phyloP scores from a whole-genome alignment of 2,329 filamentous ascomycete genomes.

The Leptosphaerulina australis region DNA sequence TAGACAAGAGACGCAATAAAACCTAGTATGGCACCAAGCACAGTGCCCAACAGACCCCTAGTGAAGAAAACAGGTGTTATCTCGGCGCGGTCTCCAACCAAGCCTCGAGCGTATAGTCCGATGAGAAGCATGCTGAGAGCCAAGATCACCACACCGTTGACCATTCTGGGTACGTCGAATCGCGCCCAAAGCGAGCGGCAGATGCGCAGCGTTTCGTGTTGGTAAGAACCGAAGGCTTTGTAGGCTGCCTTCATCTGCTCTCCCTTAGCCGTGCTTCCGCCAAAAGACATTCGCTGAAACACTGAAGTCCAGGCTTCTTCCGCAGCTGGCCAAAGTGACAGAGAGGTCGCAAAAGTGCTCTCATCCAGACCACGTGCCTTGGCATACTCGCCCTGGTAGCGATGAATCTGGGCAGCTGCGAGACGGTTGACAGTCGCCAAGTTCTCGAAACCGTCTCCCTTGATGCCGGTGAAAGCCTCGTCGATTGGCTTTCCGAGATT shows the following conservation, averaged over 20 bases:
- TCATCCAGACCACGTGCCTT: conserved; percentile 71
- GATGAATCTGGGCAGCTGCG: conserved; percentile 82
- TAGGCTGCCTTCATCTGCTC: conserved; percentile 54
- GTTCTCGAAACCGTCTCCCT: conserved; percentile 74
- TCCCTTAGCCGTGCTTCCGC: conserved; percentile 49
- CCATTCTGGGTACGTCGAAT: conserved; percentile 88
- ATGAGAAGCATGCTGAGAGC: conserved; percentile 70
- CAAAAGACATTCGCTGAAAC: conserved; percentile 16
- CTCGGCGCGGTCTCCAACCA: conserved; percentile 60
- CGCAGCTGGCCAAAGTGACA: conserved; percentile 65
- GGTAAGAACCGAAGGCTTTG: conserved; percentile 72
- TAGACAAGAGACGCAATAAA: conserved; percentile 54
- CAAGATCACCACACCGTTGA: conserved; percentile 75
- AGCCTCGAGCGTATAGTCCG: conserved; percentile 71
- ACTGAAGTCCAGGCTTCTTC: conserved; percentile 59
- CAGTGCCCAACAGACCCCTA: conserved; percentile 57
- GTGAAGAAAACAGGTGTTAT: conserved; percentile 60
- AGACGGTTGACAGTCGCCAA: conserved; percentile 78
- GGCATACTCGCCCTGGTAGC: conserved; percentile 86
- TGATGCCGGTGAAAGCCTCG: conserved; percentile 80
- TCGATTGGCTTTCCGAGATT: conserved; percentile 92
- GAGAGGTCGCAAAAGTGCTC: conserved; percentile 61
- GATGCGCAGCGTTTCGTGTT: conserved; percentile 75
- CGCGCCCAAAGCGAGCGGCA: conserved; percentile 89
- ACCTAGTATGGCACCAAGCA: conserved; percentile 50